Percentiles rank a stretch among this genome's conserved stretches.
phyloP scores from a whole-genome alignment of 179 eudicot species.

The Spinacia oleracea region DNA sequence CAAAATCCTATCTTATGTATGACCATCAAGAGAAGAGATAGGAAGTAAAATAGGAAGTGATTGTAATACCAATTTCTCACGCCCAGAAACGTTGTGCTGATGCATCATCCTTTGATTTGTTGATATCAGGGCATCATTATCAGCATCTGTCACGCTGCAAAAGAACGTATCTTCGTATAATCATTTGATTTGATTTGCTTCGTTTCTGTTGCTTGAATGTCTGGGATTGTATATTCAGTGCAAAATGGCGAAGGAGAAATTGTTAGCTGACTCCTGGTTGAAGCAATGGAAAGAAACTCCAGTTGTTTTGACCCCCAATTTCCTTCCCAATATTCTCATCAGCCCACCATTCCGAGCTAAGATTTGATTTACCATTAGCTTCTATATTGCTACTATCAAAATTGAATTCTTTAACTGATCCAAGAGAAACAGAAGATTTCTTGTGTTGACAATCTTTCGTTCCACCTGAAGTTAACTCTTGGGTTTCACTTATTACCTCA shows the following conservation, averaged over 20 bases:
- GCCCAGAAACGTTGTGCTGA: neutral
- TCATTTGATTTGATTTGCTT: conserved; percentile 6
- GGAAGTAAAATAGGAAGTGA: conserved; percentile 13
- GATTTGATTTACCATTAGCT: conserved; percentile 16
- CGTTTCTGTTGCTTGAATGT: conserved; percentile 13
- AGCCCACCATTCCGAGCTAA: conserved; percentile 40
- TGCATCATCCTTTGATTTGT: conserved; percentile 13
- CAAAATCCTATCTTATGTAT: conserved; percentile 20
- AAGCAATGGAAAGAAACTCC: conserved; percentile 54
- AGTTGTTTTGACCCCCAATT: conserved; percentile 28
- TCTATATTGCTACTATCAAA: conserved; percentile 38
- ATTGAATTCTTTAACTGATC: conserved; percentile 52
- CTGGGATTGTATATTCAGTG: conserved; percentile 9
- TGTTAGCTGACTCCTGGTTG: conserved; percentile 47
- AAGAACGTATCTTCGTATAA: conserved; percentile 21
- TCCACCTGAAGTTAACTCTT: conserved; percentile 21
- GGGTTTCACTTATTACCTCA: conserved; percentile 26
- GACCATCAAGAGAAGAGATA: conserved; percentile 16
- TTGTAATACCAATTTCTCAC: conserved; percentile 3
- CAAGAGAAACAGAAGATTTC: conserved; percentile 45
- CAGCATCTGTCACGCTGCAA: conserved; percentile 21
- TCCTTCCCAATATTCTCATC: conserved; percentile 38
- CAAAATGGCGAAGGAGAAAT: conserved; percentile 6
- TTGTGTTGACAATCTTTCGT: conserved; percentile 36
- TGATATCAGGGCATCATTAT: neutral